Evolutionary conservation across 352 stramenopile genomes (phyloP).

Genomic region (Phytopythium boreale): DNA sequence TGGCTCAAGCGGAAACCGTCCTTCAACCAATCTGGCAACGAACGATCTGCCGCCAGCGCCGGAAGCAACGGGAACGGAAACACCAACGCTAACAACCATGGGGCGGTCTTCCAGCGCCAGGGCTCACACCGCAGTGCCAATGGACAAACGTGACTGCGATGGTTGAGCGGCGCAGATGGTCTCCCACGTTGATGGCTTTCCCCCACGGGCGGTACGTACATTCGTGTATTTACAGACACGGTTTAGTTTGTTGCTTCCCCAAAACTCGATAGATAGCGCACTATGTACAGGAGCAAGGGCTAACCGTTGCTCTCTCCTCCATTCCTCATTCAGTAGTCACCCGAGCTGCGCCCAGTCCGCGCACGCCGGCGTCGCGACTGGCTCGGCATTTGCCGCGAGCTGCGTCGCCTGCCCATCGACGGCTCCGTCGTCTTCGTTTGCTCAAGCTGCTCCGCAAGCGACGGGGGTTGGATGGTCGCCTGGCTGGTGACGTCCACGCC

Average conservation of each 20-base stretch:
- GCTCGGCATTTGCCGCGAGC: background rate
- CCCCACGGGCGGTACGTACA: background rate
- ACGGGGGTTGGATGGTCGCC: slow-evolving; percentile 2
- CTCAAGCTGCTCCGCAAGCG: background rate
- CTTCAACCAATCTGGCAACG: background rate
- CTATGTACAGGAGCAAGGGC: background rate
- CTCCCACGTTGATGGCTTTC: no score
- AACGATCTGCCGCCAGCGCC: background rate
- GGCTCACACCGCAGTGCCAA: background rate
- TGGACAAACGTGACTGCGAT: background rate
- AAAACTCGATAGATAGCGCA: slow-evolving; percentile 5
- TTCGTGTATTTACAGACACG: slow-evolving; percentile 4
- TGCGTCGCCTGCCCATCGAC: background rate
- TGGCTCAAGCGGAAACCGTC: slow-evolving; percentile 7
- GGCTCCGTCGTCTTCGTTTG: background rate
- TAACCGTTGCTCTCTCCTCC: background rate
- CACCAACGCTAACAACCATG: background rate
- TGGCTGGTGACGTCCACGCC: slow-evolving; percentile 12
- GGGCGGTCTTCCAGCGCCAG: background rate
- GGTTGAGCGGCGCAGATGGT: no score
- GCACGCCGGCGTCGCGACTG: background rate
- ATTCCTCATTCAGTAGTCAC: background rate
- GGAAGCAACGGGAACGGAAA: background rate
- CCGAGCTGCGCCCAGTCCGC: background rate
- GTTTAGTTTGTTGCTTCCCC: background rate